Percentiles rank a stretch among this genome's conserved stretches.
These are phyloP conservation scores for Podaxis rugospora DNA, from an alignment of 768 basidiomycete genomes.

Conservation along the genomic window DNA sequence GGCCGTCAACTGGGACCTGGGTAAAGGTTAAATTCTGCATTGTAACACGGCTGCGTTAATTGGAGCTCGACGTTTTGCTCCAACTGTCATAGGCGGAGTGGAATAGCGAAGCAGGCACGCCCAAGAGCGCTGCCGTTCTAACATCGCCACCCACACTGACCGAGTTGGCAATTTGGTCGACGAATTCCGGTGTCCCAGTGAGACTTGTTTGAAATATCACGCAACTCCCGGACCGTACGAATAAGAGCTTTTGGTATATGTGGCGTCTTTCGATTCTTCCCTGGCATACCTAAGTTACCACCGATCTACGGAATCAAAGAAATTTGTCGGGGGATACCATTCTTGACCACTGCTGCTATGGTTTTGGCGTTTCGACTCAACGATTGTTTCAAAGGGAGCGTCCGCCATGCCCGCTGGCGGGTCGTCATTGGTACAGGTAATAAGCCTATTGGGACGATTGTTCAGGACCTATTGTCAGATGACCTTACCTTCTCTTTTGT, in stretches of 20 bases:
- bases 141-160: not conserved
- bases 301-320: not conserved
- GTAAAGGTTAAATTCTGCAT: not conserved
- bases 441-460: not conserved
- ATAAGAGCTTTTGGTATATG: not conserved
- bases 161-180: not conserved
- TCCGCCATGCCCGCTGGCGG: not conserved
- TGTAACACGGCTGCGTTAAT: not conserved
- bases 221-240: not conserved
- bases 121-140: not conserved
- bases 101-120: not conserved
- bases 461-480: not conserved
- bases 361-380: not conserved
- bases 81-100: not conserved
- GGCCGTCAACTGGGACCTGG: not conserved
- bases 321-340: not conserved
- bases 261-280: not conserved
- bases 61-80: not conserved
- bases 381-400: not conserved
- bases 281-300: not conserved
- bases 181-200: not conserved
- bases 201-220: not conserved
- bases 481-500: not conserved
- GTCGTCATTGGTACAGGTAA: not conserved
- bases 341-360: not conserved